Conservation (phyloP, 2,329 filamentous ascomycete genomes). For the Pseudogymnoascus sp. region DNA sequence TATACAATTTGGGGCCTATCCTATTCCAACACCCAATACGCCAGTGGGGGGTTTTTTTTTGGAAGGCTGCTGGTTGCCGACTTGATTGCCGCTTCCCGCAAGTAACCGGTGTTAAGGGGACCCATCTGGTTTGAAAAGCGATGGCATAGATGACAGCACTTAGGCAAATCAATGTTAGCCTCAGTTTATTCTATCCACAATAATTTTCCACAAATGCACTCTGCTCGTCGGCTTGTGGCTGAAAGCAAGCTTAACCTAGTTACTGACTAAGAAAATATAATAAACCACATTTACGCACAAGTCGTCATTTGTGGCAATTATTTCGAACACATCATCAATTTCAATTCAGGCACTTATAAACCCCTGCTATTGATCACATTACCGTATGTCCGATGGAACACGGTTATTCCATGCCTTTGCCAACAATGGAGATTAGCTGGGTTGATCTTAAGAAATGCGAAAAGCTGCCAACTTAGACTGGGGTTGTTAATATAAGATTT, state of each 20-base stretch:
- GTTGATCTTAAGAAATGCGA: neutral
- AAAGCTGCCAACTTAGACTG: neutral
- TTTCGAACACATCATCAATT: neutral
- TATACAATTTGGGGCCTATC: neutral
- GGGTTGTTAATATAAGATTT: neutral
- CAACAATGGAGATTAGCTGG: neutral
- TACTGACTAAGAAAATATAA: neutral
- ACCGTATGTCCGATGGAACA: neutral
- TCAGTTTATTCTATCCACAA: neutral
- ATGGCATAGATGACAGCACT: neutral
- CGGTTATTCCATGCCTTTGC: neutral
- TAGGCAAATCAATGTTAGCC: neutral
- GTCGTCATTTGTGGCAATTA: neutral
- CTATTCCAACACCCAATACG: neutral
- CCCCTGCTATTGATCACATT: neutral
- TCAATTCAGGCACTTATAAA: neutral
- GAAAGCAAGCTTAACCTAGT: neutral
- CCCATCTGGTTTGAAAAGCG: neutral
- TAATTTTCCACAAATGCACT: neutral
- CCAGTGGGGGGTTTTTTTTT: neutral
- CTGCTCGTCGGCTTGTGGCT: neutral
- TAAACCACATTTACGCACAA: neutral
- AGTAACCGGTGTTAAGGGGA: neutral
- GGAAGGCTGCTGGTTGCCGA: neutral
- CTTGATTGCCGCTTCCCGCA: neutral